Base-by-base conservation (phyloP, 768 basidiomycete genomes). In the Cantharellus anzutake region DNA sequence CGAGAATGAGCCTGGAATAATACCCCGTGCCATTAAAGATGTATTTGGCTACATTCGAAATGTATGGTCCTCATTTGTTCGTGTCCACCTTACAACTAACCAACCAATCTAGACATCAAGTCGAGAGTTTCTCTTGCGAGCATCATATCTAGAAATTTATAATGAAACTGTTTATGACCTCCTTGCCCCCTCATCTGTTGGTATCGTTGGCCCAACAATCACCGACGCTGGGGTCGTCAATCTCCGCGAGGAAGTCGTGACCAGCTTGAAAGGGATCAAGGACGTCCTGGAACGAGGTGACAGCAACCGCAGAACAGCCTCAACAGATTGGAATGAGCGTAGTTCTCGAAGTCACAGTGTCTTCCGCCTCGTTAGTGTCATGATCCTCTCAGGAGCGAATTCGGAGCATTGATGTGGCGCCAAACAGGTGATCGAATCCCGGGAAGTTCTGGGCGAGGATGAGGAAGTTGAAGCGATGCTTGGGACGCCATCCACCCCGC, bases 241-340 rank as follows among this genome's bases (percentile, higher is more conserved):
- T 2, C 75, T 94, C 50, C 74, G 85, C 44, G 94, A 97, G 68
- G 89, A 93, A 67, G 91, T 93, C 2, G 89, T 98, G n/a, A 91
- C 88, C 11, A 86, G 84, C 65, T 73, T 94, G 38, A 85, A 84
- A 65, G 79, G 85, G 42, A 89, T 98, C 11, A 79, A 81, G 58
- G 87, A 88, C 61, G 84, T 97, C 3, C 72, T 99, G 65, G 77
- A 79, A 65, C 74, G 89, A 34, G 94, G 94, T 3, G 90, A 96
- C 68, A 80, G 84, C 2, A 83, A 89, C 66, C 74, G 94, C 56
- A 75, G 90, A 62, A 96, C 92, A 2, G 93, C 92, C 0, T 87
- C 82, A 65, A 99, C 96, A n/a, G 94, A 99, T 67, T 99, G 94
- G 94, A 99, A 99, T 68, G 86, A 92, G 66, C 73, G 94, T 61